These are phyloP conservation scores for Pseudocercospora macadamiae DNA, from an alignment of 2,329 filamentous ascomycete species.

Conservation along the genomic window DNA sequence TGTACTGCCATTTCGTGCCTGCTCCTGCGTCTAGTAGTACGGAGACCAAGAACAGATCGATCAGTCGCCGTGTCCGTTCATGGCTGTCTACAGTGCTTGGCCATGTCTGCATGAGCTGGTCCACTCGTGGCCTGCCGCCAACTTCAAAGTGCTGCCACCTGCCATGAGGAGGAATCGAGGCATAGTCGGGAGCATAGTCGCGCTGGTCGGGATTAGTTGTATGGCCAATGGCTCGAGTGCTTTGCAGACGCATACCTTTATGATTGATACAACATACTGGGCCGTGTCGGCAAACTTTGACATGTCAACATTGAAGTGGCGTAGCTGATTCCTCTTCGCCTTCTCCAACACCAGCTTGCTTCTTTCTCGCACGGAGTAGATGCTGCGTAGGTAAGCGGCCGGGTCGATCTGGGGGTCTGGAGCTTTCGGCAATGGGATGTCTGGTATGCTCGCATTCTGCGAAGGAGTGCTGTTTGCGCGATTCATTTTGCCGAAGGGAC, in stretches of 20 bases:
- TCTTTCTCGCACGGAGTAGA: conserved; percentile 83
- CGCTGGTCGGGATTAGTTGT: conserved; percentile 57
- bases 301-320: conserved; percentile 88
- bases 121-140: conserved; percentile 74
- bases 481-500: conserved; percentile 34
- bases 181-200: conserved; percentile 70
- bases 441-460: conserved; percentile 52
- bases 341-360: conserved; percentile 74
- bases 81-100: conserved; percentile 68
- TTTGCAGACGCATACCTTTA: conserved; percentile 67
- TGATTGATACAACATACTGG: conserved; percentile 85
- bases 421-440: conserved; percentile 78
- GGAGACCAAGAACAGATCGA: conserved; percentile 79
- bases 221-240: neutral
- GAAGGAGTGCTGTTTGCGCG: conserved; percentile 42
- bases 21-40: conserved; percentile 86
- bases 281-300: conserved; percentile 81
- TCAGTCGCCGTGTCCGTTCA: conserved; percentile 73
- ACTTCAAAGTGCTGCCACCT: conserved; percentile 83
- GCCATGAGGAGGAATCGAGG: conserved; percentile 80
- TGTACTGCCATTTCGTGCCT: conserved; percentile 89
- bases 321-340: conserved; percentile 74
- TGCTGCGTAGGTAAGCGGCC: conserved; percentile 85
- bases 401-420: conserved; percentile 88
- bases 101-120: conserved; percentile 71